phyloP scores from a whole-genome alignment of 108 stramenopile species.

The Skeletonema costatum region DNA sequence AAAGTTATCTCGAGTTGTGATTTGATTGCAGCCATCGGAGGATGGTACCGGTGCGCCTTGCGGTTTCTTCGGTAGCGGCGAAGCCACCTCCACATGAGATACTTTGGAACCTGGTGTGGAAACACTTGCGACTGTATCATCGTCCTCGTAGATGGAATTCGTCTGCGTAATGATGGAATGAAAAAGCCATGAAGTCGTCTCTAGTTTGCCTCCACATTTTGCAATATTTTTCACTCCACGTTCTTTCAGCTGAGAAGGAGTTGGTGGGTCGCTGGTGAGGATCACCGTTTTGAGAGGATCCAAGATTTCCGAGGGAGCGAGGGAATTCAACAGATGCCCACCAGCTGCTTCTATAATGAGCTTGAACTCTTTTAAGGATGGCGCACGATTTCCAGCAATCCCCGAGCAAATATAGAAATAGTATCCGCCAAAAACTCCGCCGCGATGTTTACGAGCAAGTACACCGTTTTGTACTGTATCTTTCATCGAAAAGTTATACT shows the following conservation, averaged over 20 bases:
- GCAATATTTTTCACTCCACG: conserved; percentile 19
- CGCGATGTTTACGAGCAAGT: conserved; percentile 15
- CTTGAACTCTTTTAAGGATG: conserved; percentile 33
- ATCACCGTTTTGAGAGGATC: conserved; percentile 48
- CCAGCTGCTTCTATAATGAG: conserved; percentile 55
- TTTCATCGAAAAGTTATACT: conserved; percentile 42
- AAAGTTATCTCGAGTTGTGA: conserved; percentile 9
- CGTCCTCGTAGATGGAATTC: not conserved
- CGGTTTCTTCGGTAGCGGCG: conserved; percentile 1
- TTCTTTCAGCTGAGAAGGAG: conserved; percentile 32
- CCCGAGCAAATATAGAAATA: conserved; percentile 42
- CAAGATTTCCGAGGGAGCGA: conserved; percentile 2
- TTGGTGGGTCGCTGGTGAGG: conserved; percentile 43
- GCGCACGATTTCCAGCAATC: conserved; percentile 51
- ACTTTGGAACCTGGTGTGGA: conserved; percentile 28
- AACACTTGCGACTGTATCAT: conserved; percentile 2
- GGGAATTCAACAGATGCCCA: conserved; percentile 46
- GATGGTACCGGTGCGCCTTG: conserved; percentile 1
- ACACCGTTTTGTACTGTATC: conserved; percentile 25
- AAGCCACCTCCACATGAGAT: conserved; percentile 21
- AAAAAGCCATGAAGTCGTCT: conserved; percentile 51
- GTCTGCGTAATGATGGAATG: conserved; percentile 50
- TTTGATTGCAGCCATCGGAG: not conserved
- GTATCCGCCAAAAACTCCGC: conserved; percentile 19
- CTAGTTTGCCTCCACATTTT: conserved; percentile 27